Percentiles rank a stretch among this genome's conserved stretches.
phyloP scores from a whole-genome alignment of 768 basidiomycete species.

The Panaeolus cyanescens region DNA sequence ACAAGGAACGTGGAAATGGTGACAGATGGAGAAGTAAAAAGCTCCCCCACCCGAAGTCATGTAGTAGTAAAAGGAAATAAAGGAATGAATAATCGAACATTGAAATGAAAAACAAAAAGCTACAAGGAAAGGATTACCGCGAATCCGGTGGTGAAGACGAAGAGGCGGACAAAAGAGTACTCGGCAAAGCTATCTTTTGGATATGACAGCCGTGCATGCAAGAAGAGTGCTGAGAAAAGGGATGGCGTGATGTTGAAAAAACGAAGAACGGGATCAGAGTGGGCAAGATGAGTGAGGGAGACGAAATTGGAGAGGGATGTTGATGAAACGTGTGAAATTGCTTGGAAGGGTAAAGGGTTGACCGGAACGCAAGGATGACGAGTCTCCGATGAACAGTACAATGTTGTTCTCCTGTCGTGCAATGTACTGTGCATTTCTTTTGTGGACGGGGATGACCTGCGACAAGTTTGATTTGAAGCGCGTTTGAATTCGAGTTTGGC shows the following conservation, averaged over 20 bases:
- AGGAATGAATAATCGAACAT: background rate
- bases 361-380: background rate
- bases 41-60: background rate
- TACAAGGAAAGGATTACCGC: background rate
- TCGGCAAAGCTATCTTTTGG: background rate
- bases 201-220: background rate
- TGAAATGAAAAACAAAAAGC: background rate
- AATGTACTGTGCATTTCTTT: background rate
- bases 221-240: slow-evolving; percentile 1
- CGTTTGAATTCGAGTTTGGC: slow-evolving; percentile 1
- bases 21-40: background rate
- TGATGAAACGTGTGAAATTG: slow-evolving; percentile 4
- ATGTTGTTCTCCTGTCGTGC: background rate
- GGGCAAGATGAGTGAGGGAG: background rate
- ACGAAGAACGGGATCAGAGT: slow-evolving; percentile 2
- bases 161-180: background rate
- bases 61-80: background rate
- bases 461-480: background rate
- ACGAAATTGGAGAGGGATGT: background rate
- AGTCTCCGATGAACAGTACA: background rate
- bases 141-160: background rate
- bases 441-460: slow-evolving; percentile 1
- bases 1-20: slow-evolving; percentile 1
- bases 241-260: slow-evolving; percentile 3
- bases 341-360: slow-evolving; percentile 2